A percentile compares a stretch with the other conserved stretches of the same genome.
These are phyloP conservation scores for Chloris gayana DNA, from an alignment of 176 grass and related monocot genomes.

Conservation along the genomic window DNA sequence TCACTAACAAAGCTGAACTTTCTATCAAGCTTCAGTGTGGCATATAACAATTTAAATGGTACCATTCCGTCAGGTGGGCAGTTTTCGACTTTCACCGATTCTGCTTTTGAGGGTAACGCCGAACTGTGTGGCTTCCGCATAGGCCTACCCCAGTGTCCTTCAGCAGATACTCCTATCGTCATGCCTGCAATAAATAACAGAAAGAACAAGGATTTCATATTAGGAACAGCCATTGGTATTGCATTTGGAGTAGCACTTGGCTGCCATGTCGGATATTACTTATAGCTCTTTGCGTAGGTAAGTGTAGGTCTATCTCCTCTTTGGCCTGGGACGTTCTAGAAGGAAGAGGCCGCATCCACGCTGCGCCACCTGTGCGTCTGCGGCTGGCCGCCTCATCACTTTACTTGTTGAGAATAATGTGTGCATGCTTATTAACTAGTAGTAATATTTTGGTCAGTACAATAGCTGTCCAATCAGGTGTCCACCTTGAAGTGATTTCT, in stretches of 20 bases:
- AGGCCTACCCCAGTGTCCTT: conserved; percentile 32
- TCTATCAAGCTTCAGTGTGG: conserved; percentile 90
- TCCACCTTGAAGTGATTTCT: no score
- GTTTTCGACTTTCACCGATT: conserved; percentile 81
- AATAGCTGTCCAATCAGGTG: no score
- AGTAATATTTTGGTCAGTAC: no score
- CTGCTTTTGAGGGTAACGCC: conserved; percentile 84
- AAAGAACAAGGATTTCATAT: conserved; percentile 71
- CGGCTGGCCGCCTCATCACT: no score
- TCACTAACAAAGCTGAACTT: conserved; percentile 83
- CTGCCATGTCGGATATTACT: no score
- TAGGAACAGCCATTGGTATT: conserved; percentile 68
- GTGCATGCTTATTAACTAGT: no score
- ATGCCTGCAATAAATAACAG: conserved; percentile 23
- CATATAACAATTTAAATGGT: conserved; percentile 89
- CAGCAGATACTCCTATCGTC: conserved; percentile 30
- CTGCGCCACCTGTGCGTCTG: no score
- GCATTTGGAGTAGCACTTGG: conserved; percentile 63
- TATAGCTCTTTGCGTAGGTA: no score
- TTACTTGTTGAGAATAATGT: no score
- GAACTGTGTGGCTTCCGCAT: conserved; percentile 64
- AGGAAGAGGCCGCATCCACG: no score
- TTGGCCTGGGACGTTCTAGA: no score
- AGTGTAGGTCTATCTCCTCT: no score
- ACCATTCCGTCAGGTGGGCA: conserved; percentile 72